Base-by-base conservation (phyloP, 2,329 filamentous ascomycete genomes). In the Talaromyces piceae region DNA sequence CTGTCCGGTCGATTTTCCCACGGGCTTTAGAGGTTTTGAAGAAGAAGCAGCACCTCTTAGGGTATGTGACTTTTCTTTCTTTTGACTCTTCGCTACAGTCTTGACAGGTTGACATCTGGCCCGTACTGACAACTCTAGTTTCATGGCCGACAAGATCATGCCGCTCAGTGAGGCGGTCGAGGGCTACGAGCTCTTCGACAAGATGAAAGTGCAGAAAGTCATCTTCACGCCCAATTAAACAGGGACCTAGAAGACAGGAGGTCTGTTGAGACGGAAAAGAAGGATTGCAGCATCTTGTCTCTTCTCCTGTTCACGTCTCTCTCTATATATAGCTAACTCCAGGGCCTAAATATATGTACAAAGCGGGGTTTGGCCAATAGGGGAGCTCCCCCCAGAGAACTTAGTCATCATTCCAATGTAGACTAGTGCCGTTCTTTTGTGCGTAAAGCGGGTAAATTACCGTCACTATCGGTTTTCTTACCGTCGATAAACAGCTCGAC, bases 171-270 rank as follows among this genome's bases (percentile, higher is more conserved):
- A 84, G 49, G 86, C 84, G 1, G 77, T 80, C 3, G 77, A 85
- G 61, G 86, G 81, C 39, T 89, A 88, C 61, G 78, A 84, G 7
- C 69, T 87, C 23, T 89, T 88, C 62, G 81, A 88, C 63, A 77
- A 83, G 56, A 86, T 84, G 79, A 80, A 84, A 67, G 84, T 78
- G 18, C 84, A 88, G 60, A 88, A 89, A 72, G 82, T 89, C 12
- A 77, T 88, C 13, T 88, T 88, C 61, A 77, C 76, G 54, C 68
- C 70, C 18, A 64, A 25, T 7, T 43, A 25, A 25, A n/a, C n/a
- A n/a, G n/a, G n/a, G n/a, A n/a, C n/a, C n/a, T n/a, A n/a, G n/a
- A n/a, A n/a, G n/a, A n/a, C n/a, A n/a, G n/a, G n/a, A n/a, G n/a
- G n/a, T n/a, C n/a, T n/a, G n/a, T n/a, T n/a, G n/a, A n/a, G n/a